Base-by-base conservation (phyloP, 2,329 filamentous ascomycete species). In the Dendrostoma leiphaemia region DNA sequence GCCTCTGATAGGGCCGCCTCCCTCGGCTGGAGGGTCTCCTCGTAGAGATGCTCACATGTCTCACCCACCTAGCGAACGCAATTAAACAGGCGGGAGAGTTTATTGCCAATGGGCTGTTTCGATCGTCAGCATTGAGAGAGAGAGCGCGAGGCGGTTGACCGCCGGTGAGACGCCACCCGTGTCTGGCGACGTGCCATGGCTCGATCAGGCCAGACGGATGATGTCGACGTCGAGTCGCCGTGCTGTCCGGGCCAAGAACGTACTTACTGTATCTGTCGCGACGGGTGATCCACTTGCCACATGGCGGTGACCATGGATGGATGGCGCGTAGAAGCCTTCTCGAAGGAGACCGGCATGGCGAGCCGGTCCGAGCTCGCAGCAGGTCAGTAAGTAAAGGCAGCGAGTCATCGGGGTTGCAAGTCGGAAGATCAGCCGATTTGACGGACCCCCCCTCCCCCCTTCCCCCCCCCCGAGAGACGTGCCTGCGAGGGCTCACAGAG, bases 211-310 rank as follows among this genome's bases (percentile, higher is more conserved):
- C 40, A 54, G 50, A 41, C 44, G 21, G 40, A 49, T 19, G n/a
- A 54, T 28, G 35, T 48, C 49, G 37, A 44, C 43, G 44, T n/a
- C n/a, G 31, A 46, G 21, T 54, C 43, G 23, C 48, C 43, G 51
- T 57, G 48, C 37, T 46, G 48, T 41, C 55, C 52, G 53, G 55
- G 55, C 51, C 34, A 43, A 28, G 43, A 35, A n/a, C n/a, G n/a
- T n/a, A n/a, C n/a, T n/a, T n/a, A n/a, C n/a, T n/a, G n/a, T n/a
- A n/a, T n/a, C n/a, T n/a, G n/a, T n/a, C n/a, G n/a, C n/a, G n/a
- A n/a, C n/a, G n/a, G 26, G 15, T 29, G 51, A 32, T 23, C 55
- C 55, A 55, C 51, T 43, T 51, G 52, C 55, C 55, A 55, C 55
- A 57, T 57, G 55, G 51, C 54, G 23, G 47, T 47, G 38, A 40